Evolutionary conservation across 495 filamentous ascomycete species (phyloP).

Genomic region (Penicillium silybi): DNA sequence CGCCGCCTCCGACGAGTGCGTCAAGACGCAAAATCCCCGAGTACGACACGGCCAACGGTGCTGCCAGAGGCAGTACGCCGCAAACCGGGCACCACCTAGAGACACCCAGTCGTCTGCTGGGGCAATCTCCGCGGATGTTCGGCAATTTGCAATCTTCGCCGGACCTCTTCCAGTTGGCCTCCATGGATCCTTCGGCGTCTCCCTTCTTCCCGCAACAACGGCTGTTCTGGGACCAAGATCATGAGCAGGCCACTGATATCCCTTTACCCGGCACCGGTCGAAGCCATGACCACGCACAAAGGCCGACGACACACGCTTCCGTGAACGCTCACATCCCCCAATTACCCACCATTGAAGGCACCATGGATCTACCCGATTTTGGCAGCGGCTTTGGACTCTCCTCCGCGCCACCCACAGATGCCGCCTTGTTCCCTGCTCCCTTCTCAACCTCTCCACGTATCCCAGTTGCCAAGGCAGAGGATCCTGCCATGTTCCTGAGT

Average conservation of each 20-base stretch:
- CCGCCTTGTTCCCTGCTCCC: constrained; percentile 42
- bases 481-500: constrained; percentile 56
- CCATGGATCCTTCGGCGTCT: constrained; percentile 66
- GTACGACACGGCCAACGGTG: constrained; percentile 23
- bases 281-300: constrained; percentile 1
- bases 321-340: constrained; percentile 31
- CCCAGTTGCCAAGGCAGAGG: constrained; percentile 38
- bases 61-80: constrained; percentile 24
- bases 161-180: constrained; percentile 65
- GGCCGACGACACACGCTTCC: constrained; percentile 3
- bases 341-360: constrained; percentile 37
- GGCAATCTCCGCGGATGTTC: constrained; percentile 44
- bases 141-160: constrained; percentile 57
- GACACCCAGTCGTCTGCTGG: constrained; percentile 43
- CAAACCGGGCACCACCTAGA: constrained; percentile 31
- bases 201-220: constrained; percentile 62
- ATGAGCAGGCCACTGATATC: constrained; percentile 16
- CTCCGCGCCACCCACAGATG: constrained; percentile 33
- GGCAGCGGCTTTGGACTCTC: constrained; percentile 27
- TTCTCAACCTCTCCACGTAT: constrained; percentile 46
- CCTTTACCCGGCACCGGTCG: constrained; percentile 12
- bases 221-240: constrained; percentile 72
- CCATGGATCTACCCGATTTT: constrained; percentile 40
- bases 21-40: constrained; percentile 43
- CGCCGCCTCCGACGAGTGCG: constrained; percentile 61